These are phyloP conservation scores for Aspergillus pseudoglaucus DNA, from an alignment of 2,329 filamentous ascomycete species.

Conservation along the genomic window DNA sequence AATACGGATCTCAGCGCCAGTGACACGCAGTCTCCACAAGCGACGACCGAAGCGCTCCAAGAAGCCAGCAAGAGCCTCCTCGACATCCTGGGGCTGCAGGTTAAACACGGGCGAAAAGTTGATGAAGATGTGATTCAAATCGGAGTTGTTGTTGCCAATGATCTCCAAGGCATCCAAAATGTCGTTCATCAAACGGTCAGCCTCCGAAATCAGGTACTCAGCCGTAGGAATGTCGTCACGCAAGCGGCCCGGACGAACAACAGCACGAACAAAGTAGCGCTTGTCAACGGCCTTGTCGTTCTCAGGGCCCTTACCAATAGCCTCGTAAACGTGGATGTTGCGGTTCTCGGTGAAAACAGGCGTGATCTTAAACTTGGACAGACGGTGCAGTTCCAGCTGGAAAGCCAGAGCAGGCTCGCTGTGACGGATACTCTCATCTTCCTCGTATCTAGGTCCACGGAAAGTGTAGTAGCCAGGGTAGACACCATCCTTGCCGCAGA, in stretches of 20 bases:
- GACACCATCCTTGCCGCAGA: conserved; percentile 89
- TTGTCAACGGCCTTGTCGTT: conserved; percentile 67
- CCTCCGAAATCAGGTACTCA: conserved; percentile 96
- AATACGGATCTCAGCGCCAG: conserved; percentile 95
- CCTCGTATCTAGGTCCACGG: conserved; percentile 80
- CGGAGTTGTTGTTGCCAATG: conserved; percentile 97
- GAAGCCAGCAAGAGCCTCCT: conserved; percentile 90
- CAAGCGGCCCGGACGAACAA: conserved; percentile 87
- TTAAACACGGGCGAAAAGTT: conserved; percentile 98
- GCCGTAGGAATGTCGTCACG: conserved; percentile 97
- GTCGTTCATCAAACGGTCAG: conserved; percentile 92
- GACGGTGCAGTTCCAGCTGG: conserved; percentile 90
- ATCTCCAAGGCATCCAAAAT: conserved; percentile 97
- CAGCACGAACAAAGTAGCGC: conserved; percentile 95
- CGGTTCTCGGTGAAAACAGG: conserved; percentile 98
- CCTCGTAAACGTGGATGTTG: conserved; percentile 98
- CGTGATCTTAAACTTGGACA: conserved; percentile 96
- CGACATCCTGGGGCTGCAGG: conserved; percentile 79
- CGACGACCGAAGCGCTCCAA: conserved; percentile 92
- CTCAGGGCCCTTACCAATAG: conserved; percentile 86
- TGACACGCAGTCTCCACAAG: conserved; percentile 92
- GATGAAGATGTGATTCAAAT: conserved; percentile 99
- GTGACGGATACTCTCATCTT: conserved; percentile 95
- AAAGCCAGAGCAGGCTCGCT: conserved; percentile 94
- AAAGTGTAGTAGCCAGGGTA: conserved; percentile 98